phyloP scores from a whole-genome alignment of 2,329 filamentous ascomycete species.

The Trichoderma koningii region DNA sequence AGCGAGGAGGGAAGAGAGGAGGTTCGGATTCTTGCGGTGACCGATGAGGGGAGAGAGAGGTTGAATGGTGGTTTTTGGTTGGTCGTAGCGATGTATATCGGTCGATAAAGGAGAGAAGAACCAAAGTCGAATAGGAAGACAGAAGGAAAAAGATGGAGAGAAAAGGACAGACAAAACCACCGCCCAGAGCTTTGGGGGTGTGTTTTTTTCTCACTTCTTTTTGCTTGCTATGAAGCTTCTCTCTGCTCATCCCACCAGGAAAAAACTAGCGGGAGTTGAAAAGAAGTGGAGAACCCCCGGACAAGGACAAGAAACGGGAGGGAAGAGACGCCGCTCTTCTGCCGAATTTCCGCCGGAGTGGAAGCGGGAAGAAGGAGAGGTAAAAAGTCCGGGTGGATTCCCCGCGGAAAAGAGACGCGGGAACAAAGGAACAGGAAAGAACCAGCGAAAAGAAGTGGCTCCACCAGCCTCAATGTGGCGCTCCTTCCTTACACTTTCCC shows the following conservation, averaged over 20 bases:
- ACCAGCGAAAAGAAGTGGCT: too few relatives aligned
- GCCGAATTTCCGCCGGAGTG: slow-evolving; percentile 30
- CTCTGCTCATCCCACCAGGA: slow-evolving; percentile 20
- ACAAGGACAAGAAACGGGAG: not conserved
- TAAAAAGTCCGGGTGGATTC: not conserved
- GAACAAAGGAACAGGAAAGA: too few relatives aligned
- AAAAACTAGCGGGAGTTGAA: slow-evolving; percentile 24
- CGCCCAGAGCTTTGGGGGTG: not conserved
- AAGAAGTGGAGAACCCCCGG: slow-evolving; percentile 15
- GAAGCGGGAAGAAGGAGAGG: slow-evolving; percentile 18
- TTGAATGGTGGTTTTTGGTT: not conserved
- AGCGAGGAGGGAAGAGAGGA: not conserved
- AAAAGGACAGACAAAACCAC: not conserved
- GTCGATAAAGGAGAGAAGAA: not conserved
- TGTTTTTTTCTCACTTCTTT: slow-evolving; percentile 8
- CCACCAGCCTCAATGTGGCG: too few relatives aligned
- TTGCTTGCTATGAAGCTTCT: slow-evolving; percentile 19
- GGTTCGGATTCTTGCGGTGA: not conserved
- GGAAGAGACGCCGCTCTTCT: not conserved
- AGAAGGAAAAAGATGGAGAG: not conserved
- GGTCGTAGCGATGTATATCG: not conserved
- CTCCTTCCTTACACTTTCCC: too few relatives aligned
- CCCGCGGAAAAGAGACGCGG: too few relatives aligned
- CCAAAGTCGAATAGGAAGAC: not conserved
- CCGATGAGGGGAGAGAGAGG: not conserved